phyloP scores from a whole-genome alignment of 768 basidiomycete species.

The Omphalotus guepiniiformis region DNA sequence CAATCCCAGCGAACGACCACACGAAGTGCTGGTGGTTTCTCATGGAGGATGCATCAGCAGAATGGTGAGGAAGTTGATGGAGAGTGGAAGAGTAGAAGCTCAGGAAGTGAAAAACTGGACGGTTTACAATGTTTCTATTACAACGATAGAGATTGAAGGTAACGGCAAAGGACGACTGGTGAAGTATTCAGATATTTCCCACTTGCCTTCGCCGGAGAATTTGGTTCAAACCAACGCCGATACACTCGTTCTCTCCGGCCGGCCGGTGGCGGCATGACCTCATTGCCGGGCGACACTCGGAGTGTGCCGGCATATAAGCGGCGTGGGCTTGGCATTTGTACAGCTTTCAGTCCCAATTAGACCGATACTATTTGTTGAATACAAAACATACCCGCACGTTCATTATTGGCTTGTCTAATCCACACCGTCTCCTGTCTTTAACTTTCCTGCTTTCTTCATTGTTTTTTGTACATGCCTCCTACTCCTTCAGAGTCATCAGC shows the following conservation, averaged over 20 bases:
- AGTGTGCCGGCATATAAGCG: too few species aligned
- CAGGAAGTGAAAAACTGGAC: conserved; percentile 29
- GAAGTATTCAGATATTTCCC: conserved; percentile 51
- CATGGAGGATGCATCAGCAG: conserved; percentile 63
- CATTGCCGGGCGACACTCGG: too few species aligned
- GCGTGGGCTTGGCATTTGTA: neutral
- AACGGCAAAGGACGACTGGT: conserved; percentile 37
- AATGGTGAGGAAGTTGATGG: conserved; percentile 46
- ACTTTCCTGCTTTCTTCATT: conserved; percentile 6
- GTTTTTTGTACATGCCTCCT: conserved; percentile 27
- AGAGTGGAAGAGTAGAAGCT: conserved; percentile 29
- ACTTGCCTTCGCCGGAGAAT: conserved; percentile 37
- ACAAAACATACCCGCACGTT: neutral
- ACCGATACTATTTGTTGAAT: too few species aligned
- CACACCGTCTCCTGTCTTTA: neutral
- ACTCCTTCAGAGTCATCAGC: conserved; percentile 41
- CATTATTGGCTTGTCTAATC: conserved; percentile 14
- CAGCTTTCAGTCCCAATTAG: conserved; percentile 6
- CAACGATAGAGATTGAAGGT: conserved; percentile 50
- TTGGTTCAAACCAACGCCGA: conserved; percentile 52
- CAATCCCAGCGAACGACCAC: conserved; percentile 19
- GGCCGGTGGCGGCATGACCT: neutral
- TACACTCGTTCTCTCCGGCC: neutral
- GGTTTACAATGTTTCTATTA: conserved; percentile 55
- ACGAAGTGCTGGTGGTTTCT: conserved; percentile 53